Percentiles rank a stretch among this genome's conserved stretches.
Conservation (phyloP, 805 yeast species). For the Ogataea henricii region DNA sequence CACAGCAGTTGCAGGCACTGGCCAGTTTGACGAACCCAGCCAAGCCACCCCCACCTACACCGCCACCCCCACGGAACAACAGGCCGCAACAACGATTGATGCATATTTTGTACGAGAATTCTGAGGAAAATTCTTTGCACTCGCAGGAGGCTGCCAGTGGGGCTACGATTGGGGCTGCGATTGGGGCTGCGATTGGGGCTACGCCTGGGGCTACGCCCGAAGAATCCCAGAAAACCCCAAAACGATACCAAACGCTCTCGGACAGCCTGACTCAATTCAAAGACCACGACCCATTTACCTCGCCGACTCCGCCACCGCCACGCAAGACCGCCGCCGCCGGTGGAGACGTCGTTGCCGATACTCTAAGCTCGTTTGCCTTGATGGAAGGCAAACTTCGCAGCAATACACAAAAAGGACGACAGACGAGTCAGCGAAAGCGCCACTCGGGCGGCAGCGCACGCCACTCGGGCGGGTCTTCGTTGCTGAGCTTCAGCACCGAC, state of each 20-base stretch:
- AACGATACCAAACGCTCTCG: constrained; percentile 27
- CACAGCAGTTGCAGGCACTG: not conserved
- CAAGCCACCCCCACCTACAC: constrained; percentile 4
- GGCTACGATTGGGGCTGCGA: not conserved
- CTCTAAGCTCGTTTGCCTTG: constrained; percentile 21
- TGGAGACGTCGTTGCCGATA: constrained; percentile 22
- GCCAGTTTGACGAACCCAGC: not conserved
- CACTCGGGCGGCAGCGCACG: constrained; percentile 8
- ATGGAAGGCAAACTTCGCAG: constrained; percentile 19
- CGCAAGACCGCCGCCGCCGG: not conserved
- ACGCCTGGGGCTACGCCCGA: not conserved
- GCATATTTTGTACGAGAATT: constrained; percentile 33
- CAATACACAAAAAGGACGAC: constrained; percentile 1
- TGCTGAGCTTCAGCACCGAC: constrained; percentile 9
- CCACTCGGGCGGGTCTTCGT: constrained; percentile 5
- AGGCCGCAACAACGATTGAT: constrained; percentile 22
- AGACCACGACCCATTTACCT: constrained; percentile 5
- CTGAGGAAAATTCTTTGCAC: constrained; percentile 22
- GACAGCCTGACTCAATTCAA: constrained; percentile 23
- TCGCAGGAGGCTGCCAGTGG: not conserved
- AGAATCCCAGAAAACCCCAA: constrained; percentile 9
- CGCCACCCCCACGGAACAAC: constrained; percentile 18
- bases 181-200: not conserved
- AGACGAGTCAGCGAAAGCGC: constrained; percentile 1
- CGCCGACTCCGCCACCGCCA: not conserved